Conservation (phyloP, 2,329 filamentous ascomycete genomes). For the Purpureocillium takamizusanense region DNA sequence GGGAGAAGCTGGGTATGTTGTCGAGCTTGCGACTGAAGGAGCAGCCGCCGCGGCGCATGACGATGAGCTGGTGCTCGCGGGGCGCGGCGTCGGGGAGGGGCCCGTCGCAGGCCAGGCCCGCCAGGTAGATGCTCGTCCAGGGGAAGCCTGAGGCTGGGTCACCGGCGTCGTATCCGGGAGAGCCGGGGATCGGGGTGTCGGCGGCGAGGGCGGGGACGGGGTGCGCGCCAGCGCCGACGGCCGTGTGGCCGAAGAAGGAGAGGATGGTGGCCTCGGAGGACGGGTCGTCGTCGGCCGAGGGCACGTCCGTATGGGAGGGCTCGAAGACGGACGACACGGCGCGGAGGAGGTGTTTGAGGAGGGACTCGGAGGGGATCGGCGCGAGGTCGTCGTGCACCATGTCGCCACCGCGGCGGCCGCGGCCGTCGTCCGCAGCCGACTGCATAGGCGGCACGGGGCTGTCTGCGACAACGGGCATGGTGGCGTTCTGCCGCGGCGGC, state of each 20-base stretch:
- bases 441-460: slow-evolving; percentile 4
- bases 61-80: slow-evolving; percentile 63
- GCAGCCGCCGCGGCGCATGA: slow-evolving; percentile 76
- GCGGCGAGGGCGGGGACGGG: slow-evolving; percentile 57
- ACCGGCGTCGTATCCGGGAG: slow-evolving; percentile 29
- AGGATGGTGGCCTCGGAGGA: slow-evolving; percentile 33
- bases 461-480: slow-evolving; percentile 9
- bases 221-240: slow-evolving; percentile 50
- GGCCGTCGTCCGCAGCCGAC: not conserved
- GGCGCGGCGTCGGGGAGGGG: slow-evolving; percentile 41
- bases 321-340: slow-evolving; percentile 37
- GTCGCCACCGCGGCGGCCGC: too few relatives aligned
- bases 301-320: slow-evolving; percentile 18
- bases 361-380: slow-evolving; percentile 23
- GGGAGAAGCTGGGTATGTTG: slow-evolving; percentile 73
- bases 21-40: slow-evolving; percentile 74
- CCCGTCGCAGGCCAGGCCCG: slow-evolving; percentile 57
- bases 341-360: slow-evolving; percentile 37
- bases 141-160: slow-evolving; percentile 38
- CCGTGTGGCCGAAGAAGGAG: slow-evolving; percentile 44
- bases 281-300: slow-evolving; percentile 18
- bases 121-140: slow-evolving; percentile 65
- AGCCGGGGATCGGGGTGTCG: slow-evolving; percentile 40
- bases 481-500: slow-evolving; percentile 15
- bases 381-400: slow-evolving; percentile 1